phyloP scores from a whole-genome alignment of 352 stramenopile genomes.

The Pythium brachiatum region DNA sequence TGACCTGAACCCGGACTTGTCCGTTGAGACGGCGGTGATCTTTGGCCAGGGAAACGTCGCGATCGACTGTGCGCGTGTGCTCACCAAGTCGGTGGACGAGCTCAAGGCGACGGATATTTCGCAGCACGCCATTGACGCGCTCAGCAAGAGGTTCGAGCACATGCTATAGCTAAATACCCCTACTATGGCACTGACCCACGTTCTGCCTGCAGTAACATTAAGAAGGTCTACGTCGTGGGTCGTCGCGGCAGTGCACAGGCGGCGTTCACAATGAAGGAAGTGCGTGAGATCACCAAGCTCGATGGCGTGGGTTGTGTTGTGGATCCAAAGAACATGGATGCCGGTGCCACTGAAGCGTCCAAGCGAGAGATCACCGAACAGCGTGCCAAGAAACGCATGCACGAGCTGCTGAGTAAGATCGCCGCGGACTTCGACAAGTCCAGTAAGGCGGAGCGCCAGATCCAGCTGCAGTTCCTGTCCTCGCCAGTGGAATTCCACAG shows the following conservation, averaged over 20 bases:
- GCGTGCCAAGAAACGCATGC: slow-evolving; percentile 82
- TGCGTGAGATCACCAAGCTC: slow-evolving; percentile 89
- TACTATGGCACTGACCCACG: neutral
- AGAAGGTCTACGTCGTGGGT: slow-evolving; percentile 90
- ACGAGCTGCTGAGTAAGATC: slow-evolving; percentile 74
- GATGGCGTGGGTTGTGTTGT: slow-evolving; percentile 83
- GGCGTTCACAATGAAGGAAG: slow-evolving; percentile 98
- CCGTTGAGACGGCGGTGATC: slow-evolving; percentile 87
- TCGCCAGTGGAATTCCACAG: slow-evolving; percentile 78
- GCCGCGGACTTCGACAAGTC: slow-evolving; percentile 35
- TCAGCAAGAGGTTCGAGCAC: slow-evolving; percentile 51
- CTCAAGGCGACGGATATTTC: slow-evolving; percentile 93
- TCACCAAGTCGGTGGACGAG: slow-evolving; percentile 90
- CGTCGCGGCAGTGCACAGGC: slow-evolving; percentile 94
- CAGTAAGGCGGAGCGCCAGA: slow-evolving; percentile 35
- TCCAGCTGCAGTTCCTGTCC: slow-evolving; percentile 91
- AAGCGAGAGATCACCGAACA: slow-evolving; percentile 85
- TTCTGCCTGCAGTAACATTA: slow-evolving; percentile 43
- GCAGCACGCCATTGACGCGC: slow-evolving; percentile 79
- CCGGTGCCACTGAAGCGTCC: slow-evolving; percentile 80
- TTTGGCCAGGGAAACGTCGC: slow-evolving; percentile 98
- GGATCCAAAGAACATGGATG: slow-evolving; percentile 83
- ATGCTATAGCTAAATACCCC: neutral
- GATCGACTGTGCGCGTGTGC: slow-evolving; percentile 94
- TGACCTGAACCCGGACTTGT: slow-evolving; percentile 70